Conservation (phyloP, 2,329 filamentous ascomycete species). For the Chrysoporthe puriensis region DNA sequence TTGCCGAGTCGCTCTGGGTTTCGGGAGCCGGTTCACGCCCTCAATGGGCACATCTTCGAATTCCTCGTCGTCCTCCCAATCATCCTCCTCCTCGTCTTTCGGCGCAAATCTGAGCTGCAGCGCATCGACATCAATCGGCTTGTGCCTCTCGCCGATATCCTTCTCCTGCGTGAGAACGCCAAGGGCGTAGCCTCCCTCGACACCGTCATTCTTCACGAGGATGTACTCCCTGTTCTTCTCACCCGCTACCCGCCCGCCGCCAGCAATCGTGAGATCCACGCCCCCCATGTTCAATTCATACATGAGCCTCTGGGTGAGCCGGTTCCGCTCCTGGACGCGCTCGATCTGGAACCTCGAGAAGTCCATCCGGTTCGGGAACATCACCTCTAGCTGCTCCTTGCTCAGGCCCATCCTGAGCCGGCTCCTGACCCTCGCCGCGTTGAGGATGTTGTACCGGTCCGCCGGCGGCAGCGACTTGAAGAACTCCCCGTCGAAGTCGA, state of each 20-base stretch:
- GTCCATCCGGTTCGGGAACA: slow-evolving; percentile 98
- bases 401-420: slow-evolving; percentile 92
- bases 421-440: slow-evolving; percentile 86
- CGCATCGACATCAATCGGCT: slow-evolving; percentile 89
- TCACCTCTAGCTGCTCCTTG: slow-evolving; percentile 91
- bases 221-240: slow-evolving; percentile 95
- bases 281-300: slow-evolving; percentile 87
- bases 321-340: slow-evolving; percentile 87
- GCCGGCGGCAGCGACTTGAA: slow-evolving; percentile 87
- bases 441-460: slow-evolving; percentile 96
- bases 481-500: slow-evolving; percentile 95
- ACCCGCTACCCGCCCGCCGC: slow-evolving; percentile 71
- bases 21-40: slow-evolving; percentile 83
- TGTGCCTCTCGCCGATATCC: slow-evolving; percentile 76
- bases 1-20: slow-evolving; percentile 38
- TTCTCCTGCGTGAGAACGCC: slow-evolving; percentile 90
- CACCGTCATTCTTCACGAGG: slow-evolving; percentile 91
- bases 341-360: slow-evolving; percentile 98
- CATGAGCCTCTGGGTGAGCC: slow-evolving; percentile 94
- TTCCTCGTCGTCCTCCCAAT: slow-evolving; percentile 73
- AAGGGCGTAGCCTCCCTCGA: slow-evolving; percentile 93
- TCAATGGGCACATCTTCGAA: slow-evolving; percentile 95
- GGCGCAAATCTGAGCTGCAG: slow-evolving; percentile 60
- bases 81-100: slow-evolving; percentile 60
- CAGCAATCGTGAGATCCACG: slow-evolving; percentile 70